Conservation (phyloP, 1,284 basidiomycete genomes). For the Ganoderma sinense region DNA sequence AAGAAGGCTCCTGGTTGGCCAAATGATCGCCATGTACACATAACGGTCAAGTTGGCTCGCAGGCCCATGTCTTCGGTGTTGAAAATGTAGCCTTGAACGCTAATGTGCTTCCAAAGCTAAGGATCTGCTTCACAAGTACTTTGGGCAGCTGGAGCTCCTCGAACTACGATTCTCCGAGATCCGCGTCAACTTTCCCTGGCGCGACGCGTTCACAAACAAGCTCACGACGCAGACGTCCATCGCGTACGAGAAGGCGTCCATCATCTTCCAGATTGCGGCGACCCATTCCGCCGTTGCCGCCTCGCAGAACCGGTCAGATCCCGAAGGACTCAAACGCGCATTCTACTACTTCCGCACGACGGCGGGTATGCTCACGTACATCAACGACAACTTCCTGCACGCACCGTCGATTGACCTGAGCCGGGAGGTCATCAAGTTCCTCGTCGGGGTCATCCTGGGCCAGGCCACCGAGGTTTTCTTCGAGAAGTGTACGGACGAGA, state of each 20-base stretch:
- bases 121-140: conserved; percentile 98
- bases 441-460: conserved; percentile 87
- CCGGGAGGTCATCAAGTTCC: conserved; percentile 93
- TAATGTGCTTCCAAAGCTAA: conserved; percentile 61
- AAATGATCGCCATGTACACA: no score
- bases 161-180: conserved; percentile 98
- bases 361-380: conserved; percentile 97
- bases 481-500: conserved; percentile 93
- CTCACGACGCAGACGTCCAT: conserved; percentile 94
- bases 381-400: conserved; percentile 99
- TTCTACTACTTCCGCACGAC: conserved; percentile 94
- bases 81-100: background rate
- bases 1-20: no score
- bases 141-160: conserved; percentile 97
- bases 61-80: no score
- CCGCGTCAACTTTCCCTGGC: conserved; percentile 94
- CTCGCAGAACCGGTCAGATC: conserved; percentile 83
- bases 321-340: conserved; percentile 94
- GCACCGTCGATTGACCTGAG: conserved; percentile 98
- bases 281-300: conserved; percentile 93
- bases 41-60: no score
- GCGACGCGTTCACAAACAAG: conserved; percentile 96
- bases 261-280: conserved; percentile 96
- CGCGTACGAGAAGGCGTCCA: conserved; percentile 97
- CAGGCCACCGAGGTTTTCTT: conserved; percentile 98